These are phyloP conservation scores for Schoenoplectus triqueter DNA, from an alignment of 202 grass and related monocot genomes.

Conservation along the genomic window DNA sequence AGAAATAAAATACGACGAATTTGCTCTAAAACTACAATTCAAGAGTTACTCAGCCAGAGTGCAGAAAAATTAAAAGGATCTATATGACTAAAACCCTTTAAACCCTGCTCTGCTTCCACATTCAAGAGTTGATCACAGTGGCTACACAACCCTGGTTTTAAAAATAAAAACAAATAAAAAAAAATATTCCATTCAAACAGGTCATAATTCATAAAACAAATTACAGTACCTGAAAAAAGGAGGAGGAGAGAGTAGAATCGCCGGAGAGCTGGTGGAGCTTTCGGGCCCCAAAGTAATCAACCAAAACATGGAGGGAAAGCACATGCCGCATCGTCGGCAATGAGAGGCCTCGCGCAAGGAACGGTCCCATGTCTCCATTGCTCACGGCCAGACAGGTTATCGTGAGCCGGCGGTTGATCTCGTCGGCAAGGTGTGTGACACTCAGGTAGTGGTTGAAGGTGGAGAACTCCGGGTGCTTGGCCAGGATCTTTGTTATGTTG, in stretches of 20 bases:
- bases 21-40: neutral
- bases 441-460: slow-evolving; percentile 64
- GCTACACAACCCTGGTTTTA: neutral
- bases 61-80: too few relatives aligned
- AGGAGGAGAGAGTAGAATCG: slow-evolving; percentile 12
- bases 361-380: slow-evolving; percentile 49
- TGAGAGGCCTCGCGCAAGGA: slow-evolving; percentile 34
- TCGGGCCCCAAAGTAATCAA: slow-evolving; percentile 57
- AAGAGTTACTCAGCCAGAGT: too few relatives aligned
- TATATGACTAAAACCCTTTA: slow-evolving; percentile 3
- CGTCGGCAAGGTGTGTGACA: slow-evolving; percentile 49
- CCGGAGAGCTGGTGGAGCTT: slow-evolving; percentile 49
- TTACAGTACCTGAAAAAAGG: slow-evolving; percentile 45
- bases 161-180: neutral
- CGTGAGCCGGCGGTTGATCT: slow-evolving; percentile 48
- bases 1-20: neutral
- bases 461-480: slow-evolving; percentile 45
- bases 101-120: slow-evolving; percentile 17
- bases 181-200: neutral
- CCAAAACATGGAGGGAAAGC: slow-evolving; percentile 54
- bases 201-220: neutral
- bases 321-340: slow-evolving; percentile 33
- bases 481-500: slow-evolving; percentile 64
- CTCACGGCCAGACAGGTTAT: slow-evolving; percentile 63
- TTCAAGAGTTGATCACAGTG: neutral